Evolutionary conservation across 257 asterid genomes (phyloP).

Genomic region (Henckelia pumila): DNA sequence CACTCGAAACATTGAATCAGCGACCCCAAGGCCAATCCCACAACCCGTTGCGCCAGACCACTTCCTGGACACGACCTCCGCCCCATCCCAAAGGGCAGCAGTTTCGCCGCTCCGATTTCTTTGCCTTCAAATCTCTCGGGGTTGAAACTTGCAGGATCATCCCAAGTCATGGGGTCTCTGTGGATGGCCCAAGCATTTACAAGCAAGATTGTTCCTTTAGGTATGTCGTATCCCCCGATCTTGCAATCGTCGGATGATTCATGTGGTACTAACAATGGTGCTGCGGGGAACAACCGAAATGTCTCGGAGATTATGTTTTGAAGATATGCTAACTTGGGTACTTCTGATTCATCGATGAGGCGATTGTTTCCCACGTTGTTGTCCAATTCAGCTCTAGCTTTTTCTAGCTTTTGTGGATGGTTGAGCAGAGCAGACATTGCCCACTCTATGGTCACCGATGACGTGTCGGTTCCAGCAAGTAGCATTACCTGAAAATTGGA

Average conservation of each 20-base stretch:
- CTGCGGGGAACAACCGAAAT: conserved; percentile 31
- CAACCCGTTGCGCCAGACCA: conserved; percentile 35
- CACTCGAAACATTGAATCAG: conserved; percentile 39
- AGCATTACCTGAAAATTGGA: conserved; percentile 27
- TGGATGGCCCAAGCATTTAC: conserved; percentile 46
- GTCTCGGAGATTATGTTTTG: conserved; percentile 34
- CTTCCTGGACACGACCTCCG: conserved; percentile 41
- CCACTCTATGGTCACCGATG: conserved; percentile 38
- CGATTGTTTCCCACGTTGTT: conserved; percentile 27
- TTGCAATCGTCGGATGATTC: conserved; percentile 33
- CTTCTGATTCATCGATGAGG: conserved; percentile 29
- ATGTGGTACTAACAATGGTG: conserved; percentile 33
- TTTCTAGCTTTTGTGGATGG: conserved; percentile 34
- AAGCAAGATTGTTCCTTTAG: conserved; percentile 30
- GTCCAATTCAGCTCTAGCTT: conserved; percentile 36
- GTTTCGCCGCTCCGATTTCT: conserved; percentile 19
- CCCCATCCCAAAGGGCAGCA: conserved; percentile 42
- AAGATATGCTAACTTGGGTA: conserved; percentile 35
- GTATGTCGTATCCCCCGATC: conserved; percentile 30
- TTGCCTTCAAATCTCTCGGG: conserved; percentile 35
- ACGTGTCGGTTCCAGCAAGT: conserved; percentile 30
- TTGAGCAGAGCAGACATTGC: conserved; percentile 37
- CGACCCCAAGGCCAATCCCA: conserved; percentile 35
- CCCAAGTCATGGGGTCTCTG: conserved; percentile 36
- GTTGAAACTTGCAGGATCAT: conserved; percentile 32